These are phyloP conservation scores for Nidula niveotomentosa DNA, from an alignment of 1,284 basidiomycete species.

Conservation along the genomic window DNA sequence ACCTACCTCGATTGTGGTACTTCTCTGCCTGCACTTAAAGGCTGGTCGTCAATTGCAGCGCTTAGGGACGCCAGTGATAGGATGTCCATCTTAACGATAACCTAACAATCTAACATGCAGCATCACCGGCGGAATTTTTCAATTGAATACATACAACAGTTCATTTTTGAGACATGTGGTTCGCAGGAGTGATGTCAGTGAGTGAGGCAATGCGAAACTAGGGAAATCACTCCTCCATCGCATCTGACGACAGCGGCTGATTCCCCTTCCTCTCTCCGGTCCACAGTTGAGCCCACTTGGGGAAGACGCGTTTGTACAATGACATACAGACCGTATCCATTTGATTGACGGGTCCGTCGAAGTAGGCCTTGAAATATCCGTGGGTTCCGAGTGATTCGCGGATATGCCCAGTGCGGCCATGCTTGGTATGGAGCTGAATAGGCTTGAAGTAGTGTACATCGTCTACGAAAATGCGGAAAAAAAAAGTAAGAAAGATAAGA, in stretches of 20 bases:
- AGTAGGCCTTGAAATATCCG: slow-evolving; percentile 97
- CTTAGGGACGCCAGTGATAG: too few species aligned
- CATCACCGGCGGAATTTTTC: too few species aligned
- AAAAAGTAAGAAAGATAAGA: too few species aligned
- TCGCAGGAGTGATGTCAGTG: too few species aligned
- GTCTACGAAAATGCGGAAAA: slow-evolving; percentile 40
- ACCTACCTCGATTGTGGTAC: too few species aligned
- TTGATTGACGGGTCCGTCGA: slow-evolving; percentile 93
- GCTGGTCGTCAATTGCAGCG: too few species aligned
- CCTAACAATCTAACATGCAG: too few species aligned
- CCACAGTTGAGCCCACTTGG: slow-evolving; percentile 74
- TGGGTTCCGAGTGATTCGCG: slow-evolving; percentile 95
- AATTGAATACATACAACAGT: too few species aligned
- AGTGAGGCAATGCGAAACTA: background rate
- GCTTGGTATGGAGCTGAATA: slow-evolving; percentile 91
- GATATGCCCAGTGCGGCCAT: slow-evolving; percentile 91
- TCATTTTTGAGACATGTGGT: too few species aligned
- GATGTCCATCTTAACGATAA: too few species aligned
- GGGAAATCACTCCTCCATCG: slow-evolving; percentile 15
- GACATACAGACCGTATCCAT: slow-evolving; percentile 96
- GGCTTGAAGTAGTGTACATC: slow-evolving; percentile 95
- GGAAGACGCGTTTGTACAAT: slow-evolving; percentile 89
- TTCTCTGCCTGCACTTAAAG: too few species aligned
- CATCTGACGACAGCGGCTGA: slow-evolving; percentile 3
- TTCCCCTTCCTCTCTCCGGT: slow-evolving; percentile 17